Evolutionary conservation across 2,329 filamentous ascomycete genomes (phyloP), one percentile per base, ranked within the genome.

Genomic region (Hortaea werneckii): DNA sequence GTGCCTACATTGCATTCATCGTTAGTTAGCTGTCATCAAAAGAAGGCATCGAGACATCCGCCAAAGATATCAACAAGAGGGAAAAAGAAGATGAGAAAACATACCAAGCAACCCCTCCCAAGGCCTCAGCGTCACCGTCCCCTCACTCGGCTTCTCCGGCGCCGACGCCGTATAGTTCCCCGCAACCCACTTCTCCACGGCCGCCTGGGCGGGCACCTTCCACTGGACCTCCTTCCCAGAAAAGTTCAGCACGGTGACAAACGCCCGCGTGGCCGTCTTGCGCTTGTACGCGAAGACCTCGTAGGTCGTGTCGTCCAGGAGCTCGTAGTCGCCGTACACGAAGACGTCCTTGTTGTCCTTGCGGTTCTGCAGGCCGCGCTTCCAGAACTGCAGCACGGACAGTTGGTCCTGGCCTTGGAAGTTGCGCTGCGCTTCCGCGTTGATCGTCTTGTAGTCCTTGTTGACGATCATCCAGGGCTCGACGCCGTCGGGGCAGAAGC

Each of bases 361-460:
- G 40, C 81, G 69, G 39, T 78, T 65, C 44, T 55, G 57, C 37
- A 84, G 64, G 52, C 74, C 71, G 40, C 66, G 61, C 61, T 74
- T 75, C 78, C 80, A 85, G 62, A 82, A 84, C 35, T 72, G 68
- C 43, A 79, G 67, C 3, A 82, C 75, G 6, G 73, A 75, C 9
- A 60, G 54, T 40, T 66, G 58, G 42, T 64, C 60, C 0, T 43
- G 32, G n/a, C 53, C 42, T 9, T 46, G 39, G 28, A 43, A 45
- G 20, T 58, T 52, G 0, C 65, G 50, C 57, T 85, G 80, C 1
- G 68, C 66, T 8, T 72, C 70, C 64, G 78, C 80, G 48, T 85
- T 83, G 56, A 80, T 67, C 0, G 62, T 61, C 35, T 59, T 64
- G 46, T 75, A 77, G 42, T 76, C 71, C n/a, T 76, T 73, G 48